These are phyloP conservation scores for Vanilla planifolia DNA, from an alignment of 106 monocot species.

Conservation along the genomic window DNA sequence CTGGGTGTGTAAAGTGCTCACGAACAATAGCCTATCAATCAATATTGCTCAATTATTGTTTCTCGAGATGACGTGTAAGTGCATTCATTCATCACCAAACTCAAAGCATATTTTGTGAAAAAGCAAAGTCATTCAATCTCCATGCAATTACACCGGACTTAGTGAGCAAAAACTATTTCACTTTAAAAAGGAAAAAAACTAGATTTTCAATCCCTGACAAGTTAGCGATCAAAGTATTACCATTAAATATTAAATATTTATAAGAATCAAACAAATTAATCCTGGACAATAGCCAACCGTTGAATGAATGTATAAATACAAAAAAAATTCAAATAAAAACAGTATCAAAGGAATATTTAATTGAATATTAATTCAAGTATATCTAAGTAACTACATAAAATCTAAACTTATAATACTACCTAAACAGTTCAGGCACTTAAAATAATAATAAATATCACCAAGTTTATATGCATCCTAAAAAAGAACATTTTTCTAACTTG, in stretches of 20 bases:
- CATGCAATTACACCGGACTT: background rate
- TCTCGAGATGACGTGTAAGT: background rate
- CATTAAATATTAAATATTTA: background rate
- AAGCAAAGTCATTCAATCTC: background rate
- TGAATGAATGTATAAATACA: background rate
- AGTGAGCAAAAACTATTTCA: background rate
- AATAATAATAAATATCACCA: no score
- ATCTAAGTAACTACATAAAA: no score
- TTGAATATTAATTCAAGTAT: no score
- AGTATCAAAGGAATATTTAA: no score
- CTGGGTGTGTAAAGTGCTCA: constrained; percentile 69
- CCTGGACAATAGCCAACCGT: background rate
- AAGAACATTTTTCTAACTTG: no score
- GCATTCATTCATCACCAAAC: background rate
- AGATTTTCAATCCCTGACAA: background rate
- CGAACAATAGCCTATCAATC: constrained; percentile 59
- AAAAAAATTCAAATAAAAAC: background rate
- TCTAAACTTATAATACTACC: no score
- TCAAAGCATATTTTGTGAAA: background rate
- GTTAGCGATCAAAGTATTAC: background rate
- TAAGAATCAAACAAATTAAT: background rate
- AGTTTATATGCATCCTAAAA: no score
- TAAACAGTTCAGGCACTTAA: no score
- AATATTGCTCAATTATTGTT: constrained; percentile 4
- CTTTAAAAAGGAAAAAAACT: background rate